phyloP scores from a whole-genome alignment of 2,329 filamentous ascomycete genomes.

The Sclerotinia spermophila region DNA sequence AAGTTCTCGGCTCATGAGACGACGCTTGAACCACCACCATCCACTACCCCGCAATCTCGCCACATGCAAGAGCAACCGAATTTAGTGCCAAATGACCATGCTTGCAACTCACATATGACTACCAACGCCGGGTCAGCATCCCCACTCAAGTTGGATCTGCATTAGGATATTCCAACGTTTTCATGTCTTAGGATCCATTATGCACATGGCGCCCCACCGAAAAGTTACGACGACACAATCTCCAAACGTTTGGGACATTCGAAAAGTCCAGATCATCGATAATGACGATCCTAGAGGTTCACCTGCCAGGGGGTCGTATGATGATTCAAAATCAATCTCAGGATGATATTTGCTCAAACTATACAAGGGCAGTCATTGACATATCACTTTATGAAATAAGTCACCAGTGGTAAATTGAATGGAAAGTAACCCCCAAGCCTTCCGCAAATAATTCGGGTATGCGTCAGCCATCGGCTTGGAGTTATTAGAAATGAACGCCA shows the following conservation, averaged over 20 bases:
- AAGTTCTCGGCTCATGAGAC: constrained; percentile 4
- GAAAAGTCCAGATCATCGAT: not conserved
- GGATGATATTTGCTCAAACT: not conserved
- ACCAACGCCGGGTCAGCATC: not conserved
- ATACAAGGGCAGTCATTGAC: not conserved
- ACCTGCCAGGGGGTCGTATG: too few relatives aligned
- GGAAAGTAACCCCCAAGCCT: not conserved
- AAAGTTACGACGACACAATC: not conserved
- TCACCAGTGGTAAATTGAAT: not conserved
- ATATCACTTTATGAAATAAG: not conserved
- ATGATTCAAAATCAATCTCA: not conserved
- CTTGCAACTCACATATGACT: constrained; percentile 2
- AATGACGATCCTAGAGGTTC: not conserved
- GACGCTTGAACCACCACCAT: not conserved
- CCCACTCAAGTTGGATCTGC: not conserved
- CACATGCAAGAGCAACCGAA: not conserved
- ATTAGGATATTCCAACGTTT: not conserved
- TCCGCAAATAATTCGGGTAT: not conserved
- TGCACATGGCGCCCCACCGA: not conserved
- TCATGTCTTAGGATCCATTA: not conserved
- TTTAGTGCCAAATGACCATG: not conserved
- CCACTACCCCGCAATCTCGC: constrained; percentile 13
- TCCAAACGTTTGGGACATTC: not conserved
- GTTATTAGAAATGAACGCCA: not conserved
- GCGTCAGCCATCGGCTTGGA: not conserved